A percentile compares a stretch with the other conserved stretches of the same genome.
phyloP scores from a whole-genome alignment of 1,284 basidiomycete genomes.

The Ganoderma boninense region DNA sequence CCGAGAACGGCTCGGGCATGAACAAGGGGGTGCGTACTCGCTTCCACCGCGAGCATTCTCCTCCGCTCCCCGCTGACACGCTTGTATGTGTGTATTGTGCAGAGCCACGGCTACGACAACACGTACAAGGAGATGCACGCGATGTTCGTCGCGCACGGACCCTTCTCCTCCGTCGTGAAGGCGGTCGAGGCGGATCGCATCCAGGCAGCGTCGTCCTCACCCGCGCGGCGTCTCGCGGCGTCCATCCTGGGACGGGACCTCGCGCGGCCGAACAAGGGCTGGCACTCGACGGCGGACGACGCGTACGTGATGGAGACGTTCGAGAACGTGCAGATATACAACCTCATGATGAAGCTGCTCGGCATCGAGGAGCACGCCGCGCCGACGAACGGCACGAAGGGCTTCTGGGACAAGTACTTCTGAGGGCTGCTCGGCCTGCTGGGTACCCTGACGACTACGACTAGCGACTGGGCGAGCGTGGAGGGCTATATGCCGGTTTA shows the following conservation, averaged over 20 bases:
- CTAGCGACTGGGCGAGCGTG: too few species aligned
- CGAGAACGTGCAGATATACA: conserved; percentile 86
- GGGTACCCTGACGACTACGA: too few species aligned
- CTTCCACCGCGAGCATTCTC: conserved; percentile 2
- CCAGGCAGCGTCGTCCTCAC: conserved; percentile 21
- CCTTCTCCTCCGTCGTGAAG: conserved; percentile 78
- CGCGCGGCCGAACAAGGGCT: conserved; percentile 56
- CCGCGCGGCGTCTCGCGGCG: conserved; percentile 16
- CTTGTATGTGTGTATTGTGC: conserved; percentile 10
- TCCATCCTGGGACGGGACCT: conserved; percentile 39
- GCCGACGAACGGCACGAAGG: conserved; percentile 76
- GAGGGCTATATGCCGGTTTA: too few species aligned
- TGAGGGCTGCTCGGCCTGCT: conserved; percentile 34
- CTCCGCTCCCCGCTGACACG: background rate
- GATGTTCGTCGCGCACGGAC: conserved; percentile 90
- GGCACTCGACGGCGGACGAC: conserved; percentile 70
- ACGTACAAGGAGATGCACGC: conserved; percentile 81
- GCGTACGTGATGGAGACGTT: conserved; percentile 83
- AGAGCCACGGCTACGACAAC: conserved; percentile 91
- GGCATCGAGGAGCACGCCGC: conserved; percentile 68
- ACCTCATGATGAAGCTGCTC: conserved; percentile 80
- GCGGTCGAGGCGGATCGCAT: conserved; percentile 50
- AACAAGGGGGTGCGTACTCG: conserved; percentile 79
- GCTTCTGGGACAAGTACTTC: conserved; percentile 84
- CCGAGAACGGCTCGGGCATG: conserved; percentile 70